Evolutionary conservation across 345 rosid species (phyloP).

Genomic region (Melaleuca alternifolia): DNA sequence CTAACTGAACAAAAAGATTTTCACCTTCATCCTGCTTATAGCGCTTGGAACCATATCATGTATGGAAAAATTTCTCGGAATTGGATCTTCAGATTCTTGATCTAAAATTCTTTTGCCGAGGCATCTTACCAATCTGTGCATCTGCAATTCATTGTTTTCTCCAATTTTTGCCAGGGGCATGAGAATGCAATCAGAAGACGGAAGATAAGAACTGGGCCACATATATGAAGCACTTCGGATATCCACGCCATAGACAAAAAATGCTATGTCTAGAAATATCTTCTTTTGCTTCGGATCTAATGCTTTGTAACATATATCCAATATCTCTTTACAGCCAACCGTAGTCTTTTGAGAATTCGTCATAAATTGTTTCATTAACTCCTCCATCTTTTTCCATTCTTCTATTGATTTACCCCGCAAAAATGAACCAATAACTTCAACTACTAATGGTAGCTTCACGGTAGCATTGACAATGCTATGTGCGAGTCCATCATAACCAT

Average conservation of each 20-base stretch:
- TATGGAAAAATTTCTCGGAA: not conserved
- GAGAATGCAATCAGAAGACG: not conserved
- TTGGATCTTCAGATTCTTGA: not conserved
- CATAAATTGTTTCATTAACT: accelerated
- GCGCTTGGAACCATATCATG: not conserved
- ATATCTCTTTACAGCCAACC: not conserved
- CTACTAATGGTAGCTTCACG: not conserved
- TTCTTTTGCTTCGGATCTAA: not conserved
- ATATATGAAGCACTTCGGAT: not conserved
- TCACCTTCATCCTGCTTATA: not conserved
- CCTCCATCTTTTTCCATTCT: not conserved
- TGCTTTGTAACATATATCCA: not conserved
- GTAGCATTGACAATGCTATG: not conserved
- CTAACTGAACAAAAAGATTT: not conserved
- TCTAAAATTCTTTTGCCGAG: not conserved
- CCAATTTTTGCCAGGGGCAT: not conserved
- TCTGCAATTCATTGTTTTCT: not conserved
- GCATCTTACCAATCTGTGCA: not conserved
- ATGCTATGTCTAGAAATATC: not conserved
- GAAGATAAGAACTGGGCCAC: not conserved
- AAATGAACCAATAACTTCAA: not conserved
- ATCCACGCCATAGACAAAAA: not conserved
- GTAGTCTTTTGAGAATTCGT: not conserved
- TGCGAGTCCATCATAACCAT: not conserved
- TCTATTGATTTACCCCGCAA: not conserved